These are phyloP conservation scores for Taxillus chinensis DNA, from an alignment of 164 flowering plant genomes.

Conservation along the genomic window DNA sequence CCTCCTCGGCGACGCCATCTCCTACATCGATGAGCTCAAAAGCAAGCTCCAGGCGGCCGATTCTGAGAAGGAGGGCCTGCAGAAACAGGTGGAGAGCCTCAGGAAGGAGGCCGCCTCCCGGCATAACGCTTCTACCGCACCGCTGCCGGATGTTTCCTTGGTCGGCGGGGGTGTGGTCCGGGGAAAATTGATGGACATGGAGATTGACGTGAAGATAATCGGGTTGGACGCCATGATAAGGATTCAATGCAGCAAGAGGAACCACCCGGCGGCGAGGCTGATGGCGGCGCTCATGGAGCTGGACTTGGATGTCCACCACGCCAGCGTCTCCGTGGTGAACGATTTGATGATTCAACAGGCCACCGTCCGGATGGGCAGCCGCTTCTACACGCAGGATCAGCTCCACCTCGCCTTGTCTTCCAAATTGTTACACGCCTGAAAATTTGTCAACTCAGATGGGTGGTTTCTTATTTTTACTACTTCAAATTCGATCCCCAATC, in stretches of 20 bases:
- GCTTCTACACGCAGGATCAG: slow-evolving; percentile 65
- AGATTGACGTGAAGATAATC: slow-evolving; percentile 69
- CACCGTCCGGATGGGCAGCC: slow-evolving; percentile 63
- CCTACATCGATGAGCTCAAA: slow-evolving; percentile 72
- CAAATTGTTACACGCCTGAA: slow-evolving; percentile 26
- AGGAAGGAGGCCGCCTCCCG: slow-evolving; percentile 32
- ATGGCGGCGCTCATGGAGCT: slow-evolving; percentile 76
- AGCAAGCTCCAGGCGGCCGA: slow-evolving; percentile 42
- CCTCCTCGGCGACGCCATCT: slow-evolving; percentile 76
- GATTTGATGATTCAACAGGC: slow-evolving; percentile 92
- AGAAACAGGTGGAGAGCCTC: slow-evolving; percentile 32
- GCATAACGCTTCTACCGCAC: slow-evolving; percentile 12
- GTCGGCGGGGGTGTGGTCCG: slow-evolving; percentile 4
- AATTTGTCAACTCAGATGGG: too few relatives aligned
- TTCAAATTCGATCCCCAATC: too few relatives aligned
- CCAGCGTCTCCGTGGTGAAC: slow-evolving; percentile 78
- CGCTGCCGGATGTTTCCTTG: slow-evolving; percentile 1
- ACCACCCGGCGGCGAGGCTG: slow-evolving; percentile 75
- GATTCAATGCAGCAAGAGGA: slow-evolving; percentile 52
- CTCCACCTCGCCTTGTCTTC: slow-evolving; percentile 45
- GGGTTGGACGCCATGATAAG: slow-evolving; percentile 81
- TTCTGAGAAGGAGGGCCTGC: slow-evolving; percentile 46
- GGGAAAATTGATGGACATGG: slow-evolving; percentile 34
- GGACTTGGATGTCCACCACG: slow-evolving; percentile 66
- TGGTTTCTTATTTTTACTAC: too few relatives aligned